These are phyloP conservation scores for Senna siamea DNA, from an alignment of 306 rosid species.

Conservation along the genomic window DNA sequence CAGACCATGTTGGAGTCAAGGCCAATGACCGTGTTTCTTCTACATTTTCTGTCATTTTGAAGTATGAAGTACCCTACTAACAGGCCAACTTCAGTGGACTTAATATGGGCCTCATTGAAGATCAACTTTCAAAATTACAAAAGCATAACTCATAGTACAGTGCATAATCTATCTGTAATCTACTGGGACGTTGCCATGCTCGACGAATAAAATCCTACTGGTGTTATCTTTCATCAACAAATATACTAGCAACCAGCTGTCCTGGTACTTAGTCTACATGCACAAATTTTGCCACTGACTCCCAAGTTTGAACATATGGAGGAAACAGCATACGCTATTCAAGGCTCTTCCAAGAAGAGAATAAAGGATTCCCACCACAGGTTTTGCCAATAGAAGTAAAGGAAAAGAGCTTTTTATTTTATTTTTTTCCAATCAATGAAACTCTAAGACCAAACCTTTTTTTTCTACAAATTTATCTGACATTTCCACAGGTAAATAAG, in stretches of 20 bases:
- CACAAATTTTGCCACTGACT: too few relatives aligned
- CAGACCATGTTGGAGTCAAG: slow-evolving; percentile 85
- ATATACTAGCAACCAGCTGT: too few relatives aligned
- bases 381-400: background rate
- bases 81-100: background rate
- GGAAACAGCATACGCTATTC: background rate
- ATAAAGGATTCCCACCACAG: too few relatives aligned
- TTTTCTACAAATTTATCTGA: too few relatives aligned
- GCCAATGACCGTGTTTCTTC: slow-evolving; percentile 67
- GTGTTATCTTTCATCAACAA: background rate
- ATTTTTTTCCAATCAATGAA: background rate
- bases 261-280: too few relatives aligned
- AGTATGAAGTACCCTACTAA: slow-evolving; percentile 34
- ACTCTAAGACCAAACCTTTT: too few relatives aligned
- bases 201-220: too few relatives aligned
- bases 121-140: background rate
- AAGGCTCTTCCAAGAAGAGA: background rate
- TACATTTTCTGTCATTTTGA: slow-evolving; percentile 51
- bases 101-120: slow-evolving; percentile 3
- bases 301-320: background rate
- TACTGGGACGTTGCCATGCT: too few relatives aligned
- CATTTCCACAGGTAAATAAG: too few relatives aligned
- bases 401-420: background rate
- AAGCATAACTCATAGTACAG: background rate
- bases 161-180: too few relatives aligned